Base-by-base conservation (phyloP, 2,329 filamentous ascomycete genomes). In the Fusarium annulatum region DNA sequence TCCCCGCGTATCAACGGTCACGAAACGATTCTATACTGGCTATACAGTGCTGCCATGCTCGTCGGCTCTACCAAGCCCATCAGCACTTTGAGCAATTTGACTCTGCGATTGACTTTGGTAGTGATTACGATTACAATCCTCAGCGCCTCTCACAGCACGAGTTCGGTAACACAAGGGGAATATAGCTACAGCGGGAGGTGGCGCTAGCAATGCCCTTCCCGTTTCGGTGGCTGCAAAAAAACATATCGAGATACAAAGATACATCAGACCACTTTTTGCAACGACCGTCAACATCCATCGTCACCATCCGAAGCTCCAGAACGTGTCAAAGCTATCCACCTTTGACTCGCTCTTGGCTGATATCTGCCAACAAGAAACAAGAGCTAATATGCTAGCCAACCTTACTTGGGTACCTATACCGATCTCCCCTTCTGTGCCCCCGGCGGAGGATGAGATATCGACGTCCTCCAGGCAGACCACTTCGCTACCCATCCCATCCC, bases 391-490 rank as follows among this genome's bases (percentile, higher is more conserved):
- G 28, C 42, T 63, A 60, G 38, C 61, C 45, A 60, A 48, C 30
- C 57, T 53, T 53, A 63, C 30, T 39, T 30, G 56, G 42, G 34
- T 41, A 55, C 64, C 48, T 60, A 46, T 34, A 59, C 65, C 48
- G 52, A 58, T 53, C 57, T 53, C 36, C 52, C 62, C 36, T 53
- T 48, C 45, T 46, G 57, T 59, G 59, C 45, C 53, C 28, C 33
- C 45, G 34, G 51, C 49, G 42, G 42, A 49, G 28, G 30, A 63
- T 12, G 23, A 61, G 61, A 72, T 43, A 64, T 45, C 51, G 58
- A 69, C 48, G 56, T 61, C 51, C 59, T 46, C 60, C 60, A 53
- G 69, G 56, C 71, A 73, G 61, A 41, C 70, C 72, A 75, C 72
- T 63, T 72, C 61, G 64, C 53, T 71, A 64, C 57, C 46, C 60